A percentile compares a stretch with the other conserved stretches of the same genome.
Evolutionary conservation across 371 early-diverging fungal species (phyloP).

Genomic region (Synchytrium microbalum): DNA sequence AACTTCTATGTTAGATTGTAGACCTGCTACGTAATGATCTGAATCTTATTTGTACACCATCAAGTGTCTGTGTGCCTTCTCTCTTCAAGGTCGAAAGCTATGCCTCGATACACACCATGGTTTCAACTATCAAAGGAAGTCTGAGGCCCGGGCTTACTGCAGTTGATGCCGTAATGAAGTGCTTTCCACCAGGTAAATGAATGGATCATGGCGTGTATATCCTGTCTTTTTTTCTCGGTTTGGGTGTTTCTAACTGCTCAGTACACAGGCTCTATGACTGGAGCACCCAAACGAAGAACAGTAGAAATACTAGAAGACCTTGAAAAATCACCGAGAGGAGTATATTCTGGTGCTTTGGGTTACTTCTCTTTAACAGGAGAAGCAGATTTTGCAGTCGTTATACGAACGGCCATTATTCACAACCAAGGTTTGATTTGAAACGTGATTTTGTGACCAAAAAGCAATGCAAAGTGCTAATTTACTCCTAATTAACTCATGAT

Average conservation of each 20-base stretch:
- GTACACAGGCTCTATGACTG: conserved; percentile 87
- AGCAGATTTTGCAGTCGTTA: conserved; percentile 71
- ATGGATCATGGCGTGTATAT: background rate
- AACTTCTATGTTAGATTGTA: conserved; percentile 78
- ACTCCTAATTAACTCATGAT: background rate
- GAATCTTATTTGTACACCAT: conserved; percentile 50
- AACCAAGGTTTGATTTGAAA: conserved; percentile 9
- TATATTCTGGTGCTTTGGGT: conserved; percentile 88
- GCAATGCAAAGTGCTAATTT: background rate
- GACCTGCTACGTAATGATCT: conserved; percentile 94
- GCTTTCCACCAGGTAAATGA: conserved; percentile 74
- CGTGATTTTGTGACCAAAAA: background rate
- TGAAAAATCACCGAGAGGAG: conserved; percentile 56
- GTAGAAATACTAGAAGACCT: conserved; percentile 74
- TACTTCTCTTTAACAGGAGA: conserved; percentile 67
- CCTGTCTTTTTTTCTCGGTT: background rate
- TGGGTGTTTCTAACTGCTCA: background rate
- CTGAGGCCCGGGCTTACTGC: conserved; percentile 51
- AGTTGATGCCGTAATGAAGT: conserved; percentile 65
- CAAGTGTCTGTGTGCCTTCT: conserved; percentile 67
- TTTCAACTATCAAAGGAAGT: conserved; percentile 71
- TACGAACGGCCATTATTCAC: conserved; percentile 64
- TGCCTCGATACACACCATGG: conserved; percentile 88
- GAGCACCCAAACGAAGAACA: conserved; percentile 89
- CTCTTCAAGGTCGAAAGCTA: conserved; percentile 87